Base-by-base conservation (phyloP, 805 yeast species). In the Sugiyamaella boreocaroliniensis region DNA sequence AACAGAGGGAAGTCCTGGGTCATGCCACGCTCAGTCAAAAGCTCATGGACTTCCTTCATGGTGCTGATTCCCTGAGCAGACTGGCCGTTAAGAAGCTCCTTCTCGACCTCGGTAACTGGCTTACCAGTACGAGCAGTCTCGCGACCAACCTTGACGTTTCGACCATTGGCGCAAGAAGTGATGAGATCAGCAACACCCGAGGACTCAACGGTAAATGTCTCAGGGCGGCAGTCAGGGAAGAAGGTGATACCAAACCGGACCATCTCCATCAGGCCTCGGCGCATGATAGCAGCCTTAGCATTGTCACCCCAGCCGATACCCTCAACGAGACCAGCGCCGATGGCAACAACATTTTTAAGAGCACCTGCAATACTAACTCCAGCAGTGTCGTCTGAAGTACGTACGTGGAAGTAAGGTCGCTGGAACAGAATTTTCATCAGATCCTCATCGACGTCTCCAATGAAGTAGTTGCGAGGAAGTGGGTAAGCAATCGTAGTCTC, bases 221-320 rank as follows among this genome's bases (percentile, higher is more conserved):
- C 76, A 29, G 86, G 79, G 56, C 79, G 72, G 61, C 86, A 82
- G 56, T 78, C 81, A 42, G 84, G 90, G 82, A 81, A 93, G 73
- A 87, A 90, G 62, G 76, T 77, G 64, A 81, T 76, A 43, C 96
- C 93, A 70, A 93, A 93, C 67, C 80, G 79, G 69, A 90, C 86
- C 66, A 86, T 88, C 75, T 93, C 99, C 64, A 85, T 79, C 59
- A 93, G 74, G 47, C 99, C 99, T 61, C 92, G 85, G 74, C 99
- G 81, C 90, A 92, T 95, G 64, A 93, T 83, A 44, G 98, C 99
- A 52, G 98, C 85, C 72, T 92, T 89, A 59, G 99, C 98, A 69
- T 93, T 93, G 72, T 89, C 96, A 70, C 99, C 99, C 99, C 99
- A 93, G 58, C 95, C 96, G 58, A 87, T 78, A 63, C 99, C 99